Base-by-base conservation (phyloP, 352 stramenopile species). In the Phytophthora tentaculata region DNA sequence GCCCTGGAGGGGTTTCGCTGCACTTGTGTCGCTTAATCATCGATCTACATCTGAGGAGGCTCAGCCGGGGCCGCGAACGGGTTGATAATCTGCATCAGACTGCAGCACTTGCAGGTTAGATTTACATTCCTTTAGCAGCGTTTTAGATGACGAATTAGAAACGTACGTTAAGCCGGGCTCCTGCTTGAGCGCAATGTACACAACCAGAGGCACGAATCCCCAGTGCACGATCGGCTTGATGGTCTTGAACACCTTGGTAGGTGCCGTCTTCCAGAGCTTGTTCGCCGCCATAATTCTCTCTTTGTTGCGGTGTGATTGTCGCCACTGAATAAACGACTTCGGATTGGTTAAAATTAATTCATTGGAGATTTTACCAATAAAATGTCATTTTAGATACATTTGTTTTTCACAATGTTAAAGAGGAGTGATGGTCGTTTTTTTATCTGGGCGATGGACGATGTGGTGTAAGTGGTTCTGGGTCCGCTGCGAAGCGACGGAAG, bases 201-300 rank as follows among this genome's bases (percentile, higher is more conserved):
- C 62, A 57, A 95, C 80, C 23, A 96, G 80, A 63, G 88, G 88
- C 52, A 96, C 74, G 64, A 94, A 95, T 41, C 81, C 82, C 56
- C 79, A 77, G 81, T 96, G 87, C 69, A 93, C 88, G 62, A 95
- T 82, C 20, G 88, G 86, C 80, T 95, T 95, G 69, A 94, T 76
- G 51, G 81, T 64, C 82, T 94, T 94, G 57, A 96, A 78, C 49
- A 83, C 75, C 79, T 81, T 88, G 44, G 83, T 91, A 54, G 83
- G 86, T 61, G 74, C 86, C 52, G 74, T 89, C 80, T 92, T 94
- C 83, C 83, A 94, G 63, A 92, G 76, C 78, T 86, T 87, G 74
- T 80, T 81, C 52, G 52, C 81, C 50, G 52, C 74, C 59, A 76
- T 70, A 14, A 12, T 71, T 57, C 28, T 16, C n/a, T 35, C 37